phyloP scores from a whole-genome alignment of 345 rosid genomes.

The Salix viminalis region DNA sequence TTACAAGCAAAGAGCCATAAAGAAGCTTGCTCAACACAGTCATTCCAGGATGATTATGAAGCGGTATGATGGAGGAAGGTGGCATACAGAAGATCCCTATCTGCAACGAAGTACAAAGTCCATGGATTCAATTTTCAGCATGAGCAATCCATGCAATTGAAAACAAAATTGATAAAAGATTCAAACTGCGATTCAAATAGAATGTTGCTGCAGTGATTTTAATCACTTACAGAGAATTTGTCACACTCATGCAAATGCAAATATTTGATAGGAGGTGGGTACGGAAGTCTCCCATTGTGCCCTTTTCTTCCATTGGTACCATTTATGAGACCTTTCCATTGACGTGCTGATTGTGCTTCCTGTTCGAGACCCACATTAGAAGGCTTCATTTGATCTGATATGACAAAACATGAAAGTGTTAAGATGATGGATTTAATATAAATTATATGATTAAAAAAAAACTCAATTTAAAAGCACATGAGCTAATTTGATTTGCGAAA shows the following conservation, averaged over 20 bases:
- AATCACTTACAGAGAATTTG: conserved; percentile 75
- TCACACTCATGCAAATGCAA: conserved; percentile 85
- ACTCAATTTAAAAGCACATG: not conserved
- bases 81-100: conserved; percentile 96
- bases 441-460: not conserved
- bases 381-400: conserved; percentile 92
- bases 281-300: conserved; percentile 62
- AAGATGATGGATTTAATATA: not conserved
- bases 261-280: conserved; percentile 72
- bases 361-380: conserved; percentile 93
- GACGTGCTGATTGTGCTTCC: conserved; percentile 75
- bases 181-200: not conserved
- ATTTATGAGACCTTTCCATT: conserved; percentile 50
- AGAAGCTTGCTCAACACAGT: conserved; percentile 88
- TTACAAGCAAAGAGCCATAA: conserved; percentile 76
- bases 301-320: conserved; percentile 28
- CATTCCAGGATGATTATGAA: conserved; percentile 97
- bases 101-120: conserved; percentile 34
- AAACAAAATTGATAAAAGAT: not conserved
- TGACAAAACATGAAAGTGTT: conserved; percentile 13
- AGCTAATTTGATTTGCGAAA: not conserved
- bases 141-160: not conserved
- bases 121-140: not conserved
- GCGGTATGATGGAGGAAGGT: conserved; percentile 81
- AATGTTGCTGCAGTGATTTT: not conserved